Conservation (phyloP, 2,329 filamentous ascomycete species). For the Cercospora janseana region DNA sequence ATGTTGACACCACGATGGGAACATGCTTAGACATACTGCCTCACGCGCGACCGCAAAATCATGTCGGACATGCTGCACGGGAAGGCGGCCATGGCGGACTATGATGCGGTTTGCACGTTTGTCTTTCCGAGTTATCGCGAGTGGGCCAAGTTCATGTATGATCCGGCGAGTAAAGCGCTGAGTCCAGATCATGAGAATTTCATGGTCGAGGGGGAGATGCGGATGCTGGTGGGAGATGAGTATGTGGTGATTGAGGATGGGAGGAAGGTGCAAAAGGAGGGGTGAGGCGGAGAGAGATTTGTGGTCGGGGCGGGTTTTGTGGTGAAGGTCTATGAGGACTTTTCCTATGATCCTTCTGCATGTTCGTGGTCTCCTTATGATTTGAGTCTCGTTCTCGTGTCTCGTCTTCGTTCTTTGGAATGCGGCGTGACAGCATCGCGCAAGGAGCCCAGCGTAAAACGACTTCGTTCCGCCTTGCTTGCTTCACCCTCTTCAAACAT, state of each 20-base stretch:
- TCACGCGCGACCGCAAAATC: constrained; percentile 45
- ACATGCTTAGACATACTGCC: constrained; percentile 44
- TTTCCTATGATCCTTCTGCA: neutral
- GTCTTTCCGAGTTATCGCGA: constrained; percentile 48
- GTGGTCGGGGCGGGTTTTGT: neutral
- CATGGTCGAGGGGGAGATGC: constrained; percentile 40
- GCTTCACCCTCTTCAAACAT: neutral
- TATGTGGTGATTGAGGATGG: constrained; percentile 31
- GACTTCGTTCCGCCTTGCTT: neutral
- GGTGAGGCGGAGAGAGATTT: neutral
- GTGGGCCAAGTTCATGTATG: constrained; percentile 49
- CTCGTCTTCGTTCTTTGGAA: constrained; percentile 4
- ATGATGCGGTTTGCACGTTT: constrained; percentile 51
- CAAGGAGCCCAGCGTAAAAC: constrained; percentile 14
- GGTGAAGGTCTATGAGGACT: neutral
- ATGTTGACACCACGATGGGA: no score
- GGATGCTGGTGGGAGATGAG: constrained; percentile 50
- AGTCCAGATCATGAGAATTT: constrained; percentile 40
- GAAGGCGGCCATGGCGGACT: constrained; percentile 42
- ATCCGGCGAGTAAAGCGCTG: constrained; percentile 45
- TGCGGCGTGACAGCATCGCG: constrained; percentile 11
- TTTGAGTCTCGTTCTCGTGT: no score
- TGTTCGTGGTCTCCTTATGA: no score
- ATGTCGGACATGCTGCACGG: constrained; percentile 49
- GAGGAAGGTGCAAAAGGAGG: constrained; percentile 7